A percentile compares a stretch with the other conserved stretches of the same genome.
These are phyloP conservation scores for Pichia pseudocactophila DNA, from an alignment of 805 yeast species.

Conservation along the genomic window DNA sequence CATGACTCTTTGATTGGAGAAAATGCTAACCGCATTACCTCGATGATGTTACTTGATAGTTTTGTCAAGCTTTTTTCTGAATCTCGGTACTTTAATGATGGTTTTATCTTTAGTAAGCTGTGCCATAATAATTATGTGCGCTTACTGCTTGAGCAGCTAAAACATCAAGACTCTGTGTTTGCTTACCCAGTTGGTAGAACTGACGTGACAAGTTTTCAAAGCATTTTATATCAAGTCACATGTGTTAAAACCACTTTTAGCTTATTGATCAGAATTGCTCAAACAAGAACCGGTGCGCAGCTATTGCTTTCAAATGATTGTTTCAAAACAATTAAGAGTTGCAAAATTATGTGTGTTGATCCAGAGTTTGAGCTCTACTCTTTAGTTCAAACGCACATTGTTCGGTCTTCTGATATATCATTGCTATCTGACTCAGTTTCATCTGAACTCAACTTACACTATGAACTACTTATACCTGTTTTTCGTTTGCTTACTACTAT, in stretches of 20 bases:
- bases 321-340: conserved; percentile 49
- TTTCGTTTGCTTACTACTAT: conserved; percentile 65
- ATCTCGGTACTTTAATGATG: conserved; percentile 47
- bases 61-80: conserved; percentile 32
- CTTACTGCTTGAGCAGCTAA: conserved; percentile 65
- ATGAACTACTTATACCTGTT: conserved; percentile 62
- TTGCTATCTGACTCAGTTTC: conserved; percentile 31
- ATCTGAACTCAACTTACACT: conserved; percentile 20
- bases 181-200: conserved; percentile 11
- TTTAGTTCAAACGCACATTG: conserved; percentile 15
- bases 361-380: conserved; percentile 50
- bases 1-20: conserved; percentile 76
- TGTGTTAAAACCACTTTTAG: conserved; percentile 66
- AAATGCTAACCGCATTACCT: conserved; percentile 65
- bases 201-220: conserved; percentile 37
- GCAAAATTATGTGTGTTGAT: conserved; percentile 54
- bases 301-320: conserved; percentile 67
- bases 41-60: conserved; percentile 62
- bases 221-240: conserved; percentile 63
- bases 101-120: conserved; percentile 51
- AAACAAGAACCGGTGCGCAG: conserved; percentile 68
- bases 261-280: conserved; percentile 65
- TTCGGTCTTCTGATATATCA: conserved; percentile 6
- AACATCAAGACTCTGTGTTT: conserved; percentile 33
- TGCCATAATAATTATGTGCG: conserved; percentile 58